phyloP scores from a whole-genome alignment of 106 monocot genomes.

The Chionographis japonica region DNA sequence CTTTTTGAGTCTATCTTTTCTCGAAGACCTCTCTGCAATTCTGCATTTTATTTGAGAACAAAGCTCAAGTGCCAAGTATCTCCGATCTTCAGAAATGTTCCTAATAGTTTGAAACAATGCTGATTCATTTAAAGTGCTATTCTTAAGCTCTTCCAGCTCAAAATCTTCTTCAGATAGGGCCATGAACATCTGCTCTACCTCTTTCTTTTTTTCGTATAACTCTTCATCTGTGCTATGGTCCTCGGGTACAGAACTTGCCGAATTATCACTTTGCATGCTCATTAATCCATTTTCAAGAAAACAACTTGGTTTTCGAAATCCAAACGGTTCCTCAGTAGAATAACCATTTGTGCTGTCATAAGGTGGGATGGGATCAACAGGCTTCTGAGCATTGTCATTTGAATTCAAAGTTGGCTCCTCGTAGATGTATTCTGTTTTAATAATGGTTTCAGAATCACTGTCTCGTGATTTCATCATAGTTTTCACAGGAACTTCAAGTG shows the following conservation, averaged over 20 bases:
- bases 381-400: conserved; percentile 2
- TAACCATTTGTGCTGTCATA: conserved; percentile 7
- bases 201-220: conserved; percentile 50
- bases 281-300: conserved; percentile 16
- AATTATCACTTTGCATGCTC: conserved; percentile 9
- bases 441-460: conserved; percentile 48
- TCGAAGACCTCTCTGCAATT: conserved; percentile 54
- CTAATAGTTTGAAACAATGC: conserved; percentile 42
- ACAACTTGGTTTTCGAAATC: conserved; percentile 11
- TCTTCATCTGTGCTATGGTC: conserved; percentile 42
- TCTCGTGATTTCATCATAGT: conserved; percentile 23
- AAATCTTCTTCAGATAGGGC: conserved; percentile 36
- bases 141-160: conserved; percentile 27
- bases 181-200: conserved; percentile 42
- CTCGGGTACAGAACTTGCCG: neutral
- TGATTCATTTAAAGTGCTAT: conserved; percentile 15
- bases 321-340: conserved; percentile 12
- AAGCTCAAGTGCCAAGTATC: conserved; percentile 56
- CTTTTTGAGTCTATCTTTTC: conserved; percentile 49
- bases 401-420: conserved; percentile 36
- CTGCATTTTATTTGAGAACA: conserved; percentile 56
- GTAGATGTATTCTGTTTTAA: conserved; percentile 62
- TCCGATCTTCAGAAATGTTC: conserved; percentile 50
- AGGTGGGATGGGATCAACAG: conserved; percentile 12
- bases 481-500: conserved; percentile 20